A percentile compares a stretch with the other conserved stretches of the same genome.
Conservation (phyloP, 1,284 basidiomycete genomes). For the Ganoderma sinense region DNA sequence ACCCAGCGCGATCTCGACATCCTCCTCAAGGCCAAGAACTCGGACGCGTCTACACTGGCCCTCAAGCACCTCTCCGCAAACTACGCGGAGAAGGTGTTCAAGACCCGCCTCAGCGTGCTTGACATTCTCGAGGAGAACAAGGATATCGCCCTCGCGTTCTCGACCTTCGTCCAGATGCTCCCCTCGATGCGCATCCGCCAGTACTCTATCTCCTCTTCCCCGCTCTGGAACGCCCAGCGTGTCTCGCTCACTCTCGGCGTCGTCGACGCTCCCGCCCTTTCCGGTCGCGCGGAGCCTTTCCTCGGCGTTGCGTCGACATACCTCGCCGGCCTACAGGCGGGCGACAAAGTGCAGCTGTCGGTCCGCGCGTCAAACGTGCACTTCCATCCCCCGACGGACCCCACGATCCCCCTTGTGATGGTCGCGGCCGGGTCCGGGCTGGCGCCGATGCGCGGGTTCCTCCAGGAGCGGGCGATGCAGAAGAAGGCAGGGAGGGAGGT, state of each 20-base stretch:
- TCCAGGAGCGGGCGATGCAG: slow-evolving; percentile 59
- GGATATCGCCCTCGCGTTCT: slow-evolving; percentile 48
- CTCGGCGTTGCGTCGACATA: slow-evolving; percentile 59
- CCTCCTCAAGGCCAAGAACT: slow-evolving; percentile 31
- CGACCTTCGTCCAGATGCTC: slow-evolving; percentile 50
- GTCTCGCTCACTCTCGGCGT: slow-evolving; percentile 57
- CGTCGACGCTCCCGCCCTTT: slow-evolving; percentile 45
- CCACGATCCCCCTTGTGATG: slow-evolving; percentile 52
- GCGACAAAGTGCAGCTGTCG: slow-evolving; percentile 52
- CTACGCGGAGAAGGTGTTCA: slow-evolving; percentile 47
- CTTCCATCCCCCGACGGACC: slow-evolving; percentile 57
- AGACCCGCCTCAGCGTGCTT: slow-evolving; percentile 50
- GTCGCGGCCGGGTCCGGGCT: slow-evolving; percentile 58
- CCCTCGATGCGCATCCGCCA: slow-evolving; percentile 58
- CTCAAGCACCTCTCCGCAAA: slow-evolving; percentile 39
- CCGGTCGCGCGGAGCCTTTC: slow-evolving; percentile 44
- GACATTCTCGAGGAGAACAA: slow-evolving; percentile 52
- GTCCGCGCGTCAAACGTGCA: slow-evolving; percentile 48
- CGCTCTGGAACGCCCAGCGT: slow-evolving; percentile 51
- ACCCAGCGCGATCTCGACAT: slow-evolving; percentile 48
- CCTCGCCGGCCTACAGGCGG: slow-evolving; percentile 49
- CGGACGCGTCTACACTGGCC: slow-evolving; percentile 23
- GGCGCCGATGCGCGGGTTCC: slow-evolving; percentile 61
- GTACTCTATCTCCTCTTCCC: slow-evolving; percentile 63
- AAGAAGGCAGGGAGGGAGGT: slow-evolving; percentile 51